Evolutionary conservation across 164 flowering plant genomes (phyloP).

Genomic region (Vitis cinerea): DNA sequence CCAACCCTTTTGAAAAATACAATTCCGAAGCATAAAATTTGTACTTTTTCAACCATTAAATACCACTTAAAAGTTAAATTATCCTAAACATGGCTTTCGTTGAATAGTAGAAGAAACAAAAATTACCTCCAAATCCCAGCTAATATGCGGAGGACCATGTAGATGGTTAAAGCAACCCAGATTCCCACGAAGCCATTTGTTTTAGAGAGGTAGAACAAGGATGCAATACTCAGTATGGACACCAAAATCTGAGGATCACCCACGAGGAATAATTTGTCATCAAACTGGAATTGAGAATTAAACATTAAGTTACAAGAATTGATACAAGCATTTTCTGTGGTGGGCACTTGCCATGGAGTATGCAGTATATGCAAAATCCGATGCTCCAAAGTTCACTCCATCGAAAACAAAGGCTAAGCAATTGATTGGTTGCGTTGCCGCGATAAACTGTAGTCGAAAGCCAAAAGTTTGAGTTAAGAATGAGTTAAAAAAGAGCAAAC

Average conservation of each 20-base stretch:
- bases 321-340: too few relatives aligned
- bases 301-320: too few relatives aligned
- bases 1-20: too few relatives aligned
- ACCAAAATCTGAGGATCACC: neutral
- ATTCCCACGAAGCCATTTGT: neutral
- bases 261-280: too few relatives aligned
- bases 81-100: too few relatives aligned
- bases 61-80: too few relatives aligned
- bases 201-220: neutral
- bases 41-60: too few relatives aligned
- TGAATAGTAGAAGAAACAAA: neutral
- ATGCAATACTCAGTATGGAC: neutral
- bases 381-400: constrained; percentile 91
- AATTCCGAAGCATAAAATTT: too few relatives aligned
- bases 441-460: constrained; percentile 38
- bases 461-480: too few relatives aligned
- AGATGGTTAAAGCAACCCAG: neutral
- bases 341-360: constrained; percentile 67
- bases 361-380: constrained; percentile 86
- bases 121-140: constrained; percentile 1
- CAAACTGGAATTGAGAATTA: too few relatives aligned
- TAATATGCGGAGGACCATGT: neutral
- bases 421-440: constrained; percentile 54
- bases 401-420: constrained; percentile 54
- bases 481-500: too few relatives aligned